Conservation (phyloP, 805 yeast genomes). For the Kodamaea fukazawae region DNA sequence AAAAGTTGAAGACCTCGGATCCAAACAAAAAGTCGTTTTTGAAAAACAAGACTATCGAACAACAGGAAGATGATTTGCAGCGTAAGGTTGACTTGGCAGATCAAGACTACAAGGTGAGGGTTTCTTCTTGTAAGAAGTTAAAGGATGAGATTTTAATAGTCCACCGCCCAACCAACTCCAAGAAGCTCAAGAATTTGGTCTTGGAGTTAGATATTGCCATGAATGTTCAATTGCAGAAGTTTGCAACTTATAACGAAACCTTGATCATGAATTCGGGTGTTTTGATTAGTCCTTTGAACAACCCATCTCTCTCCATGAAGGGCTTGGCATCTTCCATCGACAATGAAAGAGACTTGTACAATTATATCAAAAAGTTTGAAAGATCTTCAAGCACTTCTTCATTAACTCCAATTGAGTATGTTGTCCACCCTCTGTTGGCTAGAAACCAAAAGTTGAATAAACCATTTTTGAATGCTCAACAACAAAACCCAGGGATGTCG, state of each 20-base stretch:
- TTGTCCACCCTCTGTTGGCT: conserved; percentile 63
- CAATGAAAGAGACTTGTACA: conserved; percentile 78
- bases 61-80: conserved; percentile 85
- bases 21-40: conserved; percentile 81
- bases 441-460: conserved; percentile 26
- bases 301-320: conserved; percentile 65
- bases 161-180: conserved; percentile 75
- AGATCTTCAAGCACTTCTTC: conserved; percentile 27
- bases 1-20: conserved; percentile 74
- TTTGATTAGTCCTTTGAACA: conserved; percentile 68
- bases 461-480: conserved; percentile 30
- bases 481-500: not conserved
- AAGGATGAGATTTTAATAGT: conserved; percentile 69
- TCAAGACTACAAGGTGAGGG: conserved; percentile 77
- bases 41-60: conserved; percentile 75
- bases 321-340: conserved; percentile 73
- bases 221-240: conserved; percentile 83
- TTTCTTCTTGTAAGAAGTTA: conserved; percentile 64
- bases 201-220: conserved; percentile 88
- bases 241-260: conserved; percentile 83
- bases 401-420: conserved; percentile 67
- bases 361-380: conserved; percentile 54
- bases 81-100: conserved; percentile 82
- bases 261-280: conserved; percentile 82
- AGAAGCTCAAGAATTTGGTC: conserved; percentile 69